Base-by-base conservation (phyloP, 1,284 basidiomycete species). In the Agroathelia rolfsii region DNA sequence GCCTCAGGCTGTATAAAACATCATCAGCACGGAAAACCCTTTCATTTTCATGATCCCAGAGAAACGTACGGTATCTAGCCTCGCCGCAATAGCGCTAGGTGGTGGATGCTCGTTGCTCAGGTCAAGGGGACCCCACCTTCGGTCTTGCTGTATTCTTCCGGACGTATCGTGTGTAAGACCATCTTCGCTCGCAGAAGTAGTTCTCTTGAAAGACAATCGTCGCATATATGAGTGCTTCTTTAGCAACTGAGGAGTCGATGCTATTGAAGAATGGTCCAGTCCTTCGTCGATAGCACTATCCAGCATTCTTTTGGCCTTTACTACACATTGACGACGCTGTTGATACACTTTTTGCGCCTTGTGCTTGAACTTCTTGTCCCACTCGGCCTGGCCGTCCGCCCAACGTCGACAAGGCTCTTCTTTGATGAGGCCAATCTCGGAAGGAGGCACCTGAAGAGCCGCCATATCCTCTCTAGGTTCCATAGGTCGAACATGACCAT, bases 401-500 rank as follows among this genome's bases (percentile, higher is more conserved):
- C 77, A 82, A 6, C 70, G 61, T 36, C 61, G 54, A 0, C 69
- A 66, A 0, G 75, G 73, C 1, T 55, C 66, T 46, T 79, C 75
- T 44, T 72, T 76, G 48, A 88, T 74, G 24, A 83, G 55, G 2
- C 83, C 80, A 36, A 84, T 66, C 33, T 81, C 61, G 6, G 65
- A 61, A 1, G 62, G 52, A 0, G 71, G 66, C 26, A 93, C 55
- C 6, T 62, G 65, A 25, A 94, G 61, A 1, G 76, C 82, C 4
- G 60, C 56, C 0, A 97, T 63, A 28, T 82, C 70, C 1, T 64
- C 53, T 38, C 71, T 67, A 0, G 76, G 64, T 49, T 96, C 92
- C 42, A 98, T 66, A 0, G 81, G 69, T 7, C 92, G 75, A 11
- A 88, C 66, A 5, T 74, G 56, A 5, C 94, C 94, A 14, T 67